These are phyloP conservation scores for Silybum marianum DNA, from an alignment of 129 eudicot genomes.

Conservation along the genomic window DNA sequence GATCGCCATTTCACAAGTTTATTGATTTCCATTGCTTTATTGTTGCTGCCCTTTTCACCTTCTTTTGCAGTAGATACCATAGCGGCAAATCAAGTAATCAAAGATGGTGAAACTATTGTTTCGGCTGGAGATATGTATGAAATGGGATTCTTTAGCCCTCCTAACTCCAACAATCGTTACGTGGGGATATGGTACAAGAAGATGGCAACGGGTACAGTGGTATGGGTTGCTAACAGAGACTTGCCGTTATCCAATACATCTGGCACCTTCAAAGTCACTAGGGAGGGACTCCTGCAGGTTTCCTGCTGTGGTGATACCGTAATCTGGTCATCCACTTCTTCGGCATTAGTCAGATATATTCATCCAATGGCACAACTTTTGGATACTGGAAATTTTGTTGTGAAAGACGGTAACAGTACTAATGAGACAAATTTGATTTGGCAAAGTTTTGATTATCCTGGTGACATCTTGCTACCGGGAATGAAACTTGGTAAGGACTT, in stretches of 20 bases:
- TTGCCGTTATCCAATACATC: background rate
- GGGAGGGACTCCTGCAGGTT: background rate
- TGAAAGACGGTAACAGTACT: background rate
- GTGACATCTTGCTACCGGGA: background rate
- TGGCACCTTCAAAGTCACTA: background rate
- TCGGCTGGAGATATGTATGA: background rate
- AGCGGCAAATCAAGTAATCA: background rate
- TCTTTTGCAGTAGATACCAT: background rate
- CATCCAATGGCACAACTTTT: background rate
- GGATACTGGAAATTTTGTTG: background rate
- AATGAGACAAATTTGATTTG: background rate
- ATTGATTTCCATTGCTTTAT: background rate
- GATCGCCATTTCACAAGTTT: background rate
- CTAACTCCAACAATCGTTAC: background rate
- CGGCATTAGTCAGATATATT: background rate
- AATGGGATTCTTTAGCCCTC: background rate
- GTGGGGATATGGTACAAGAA: slow-evolving; percentile 2
- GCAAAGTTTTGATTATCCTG: slow-evolving; percentile 1
- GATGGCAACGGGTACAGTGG: background rate
- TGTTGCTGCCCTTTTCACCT: background rate
- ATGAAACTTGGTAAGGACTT: background rate
- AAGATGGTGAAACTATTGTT: background rate
- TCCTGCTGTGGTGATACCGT: background rate
- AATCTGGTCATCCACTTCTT: background rate
- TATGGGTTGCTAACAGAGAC: background rate